These are phyloP conservation scores for Trichopus zeylanicus DNA, from an alignment of 116 monocot species.

Conservation along the genomic window DNA sequence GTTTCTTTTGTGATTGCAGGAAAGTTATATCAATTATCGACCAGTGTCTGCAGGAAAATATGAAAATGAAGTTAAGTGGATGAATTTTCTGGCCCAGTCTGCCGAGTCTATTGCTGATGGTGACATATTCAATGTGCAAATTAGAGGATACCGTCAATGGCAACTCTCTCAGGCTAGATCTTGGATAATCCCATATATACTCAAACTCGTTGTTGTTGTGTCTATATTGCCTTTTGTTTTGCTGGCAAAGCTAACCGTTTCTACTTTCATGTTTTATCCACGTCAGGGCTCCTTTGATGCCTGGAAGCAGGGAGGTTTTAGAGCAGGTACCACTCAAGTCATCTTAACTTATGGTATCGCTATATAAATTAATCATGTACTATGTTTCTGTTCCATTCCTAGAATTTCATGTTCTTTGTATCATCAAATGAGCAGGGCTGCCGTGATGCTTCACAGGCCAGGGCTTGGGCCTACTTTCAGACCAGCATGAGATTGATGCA, in stretches of 20 bases:
- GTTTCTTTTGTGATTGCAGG: slow-evolving; percentile 26
- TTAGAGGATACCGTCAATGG: slow-evolving; percentile 94
- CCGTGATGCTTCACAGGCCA: too few species aligned
- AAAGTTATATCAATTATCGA: slow-evolving; percentile 96
- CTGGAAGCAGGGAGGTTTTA: neutral
- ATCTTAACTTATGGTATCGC: neutral
- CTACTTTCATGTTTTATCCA: neutral
- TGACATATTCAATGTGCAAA: slow-evolving; percentile 89
- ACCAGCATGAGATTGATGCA: too few species aligned
- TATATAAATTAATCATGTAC: neutral
- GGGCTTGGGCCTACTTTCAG: too few species aligned
- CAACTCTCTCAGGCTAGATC: slow-evolving; percentile 85
- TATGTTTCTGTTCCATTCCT: neutral
- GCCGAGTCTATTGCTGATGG: slow-evolving; percentile 88
- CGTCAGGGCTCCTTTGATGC: neutral
- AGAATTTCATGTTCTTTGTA: too few species aligned
- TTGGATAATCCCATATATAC: slow-evolving; percentile 67
- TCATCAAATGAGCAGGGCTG: too few species aligned
- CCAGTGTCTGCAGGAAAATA: slow-evolving; percentile 56
- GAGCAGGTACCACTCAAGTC: neutral
- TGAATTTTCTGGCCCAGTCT: slow-evolving; percentile 66
- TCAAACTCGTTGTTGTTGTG: neutral
- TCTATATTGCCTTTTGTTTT: slow-evolving; percentile 6
- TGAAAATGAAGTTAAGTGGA: slow-evolving; percentile 77
- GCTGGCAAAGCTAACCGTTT: neutral